Evolutionary conservation across 2,329 filamentous ascomycete genomes (phyloP).

Genomic region (Purpureocillium lavendulum): DNA sequence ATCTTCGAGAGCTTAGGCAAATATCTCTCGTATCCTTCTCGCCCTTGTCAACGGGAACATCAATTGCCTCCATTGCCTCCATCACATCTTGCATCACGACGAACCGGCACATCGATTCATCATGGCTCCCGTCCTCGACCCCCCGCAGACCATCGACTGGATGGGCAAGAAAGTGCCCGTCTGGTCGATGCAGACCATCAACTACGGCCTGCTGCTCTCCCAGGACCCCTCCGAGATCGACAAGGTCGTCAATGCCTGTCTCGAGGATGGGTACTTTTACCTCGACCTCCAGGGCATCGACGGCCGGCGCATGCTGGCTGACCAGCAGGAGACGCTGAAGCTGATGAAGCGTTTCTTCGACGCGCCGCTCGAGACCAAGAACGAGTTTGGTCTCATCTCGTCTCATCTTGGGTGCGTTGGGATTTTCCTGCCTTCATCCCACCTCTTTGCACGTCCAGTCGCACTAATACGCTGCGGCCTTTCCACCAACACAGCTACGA

Average conservation of each 20-base stretch:
- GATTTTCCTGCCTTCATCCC: not conserved
- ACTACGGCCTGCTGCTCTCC: slow-evolving; percentile 42
- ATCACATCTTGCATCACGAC: too few relatives aligned
- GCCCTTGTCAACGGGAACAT: too few relatives aligned
- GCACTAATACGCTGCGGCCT: too few relatives aligned
- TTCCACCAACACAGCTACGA: slow-evolving; percentile 28
- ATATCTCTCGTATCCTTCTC: too few relatives aligned
- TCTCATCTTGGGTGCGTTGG: slow-evolving; percentile 40
- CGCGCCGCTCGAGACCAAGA: slow-evolving; percentile 44
- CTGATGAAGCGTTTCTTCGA: slow-evolving; percentile 50
- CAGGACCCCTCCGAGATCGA: slow-evolving; percentile 46
- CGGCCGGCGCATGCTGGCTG: slow-evolving; percentile 41
- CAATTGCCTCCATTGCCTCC: too few relatives aligned
- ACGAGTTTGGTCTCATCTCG: slow-evolving; percentile 45
- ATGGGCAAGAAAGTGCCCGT: slow-evolving; percentile 40
- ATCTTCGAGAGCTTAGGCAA: too few relatives aligned
- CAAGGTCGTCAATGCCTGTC: slow-evolving; percentile 39
- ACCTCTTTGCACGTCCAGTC: too few relatives aligned
- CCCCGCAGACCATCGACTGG: slow-evolving; percentile 38
- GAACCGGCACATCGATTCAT: slow-evolving; percentile 4
- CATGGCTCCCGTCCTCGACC: slow-evolving; percentile 29
- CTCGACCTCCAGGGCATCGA: slow-evolving; percentile 44
- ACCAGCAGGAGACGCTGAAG: slow-evolving; percentile 42
- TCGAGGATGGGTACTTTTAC: slow-evolving; percentile 47
- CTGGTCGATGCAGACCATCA: slow-evolving; percentile 42